These are phyloP conservation scores for Komagataella kurtzmanii DNA, from an alignment of 805 yeast genomes.

Conservation along the genomic window DNA sequence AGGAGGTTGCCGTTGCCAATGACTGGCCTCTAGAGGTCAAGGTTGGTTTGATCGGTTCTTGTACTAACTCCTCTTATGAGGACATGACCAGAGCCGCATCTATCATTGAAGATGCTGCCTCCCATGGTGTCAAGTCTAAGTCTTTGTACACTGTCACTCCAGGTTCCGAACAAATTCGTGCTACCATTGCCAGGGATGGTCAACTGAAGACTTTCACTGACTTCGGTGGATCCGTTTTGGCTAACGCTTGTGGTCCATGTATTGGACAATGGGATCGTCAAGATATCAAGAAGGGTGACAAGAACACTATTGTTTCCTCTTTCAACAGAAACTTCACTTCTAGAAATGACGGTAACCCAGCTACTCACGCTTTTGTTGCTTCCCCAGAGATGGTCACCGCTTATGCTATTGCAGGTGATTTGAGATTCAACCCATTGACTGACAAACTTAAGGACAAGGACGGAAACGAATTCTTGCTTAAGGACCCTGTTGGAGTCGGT, in stretches of 20 bases:
- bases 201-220: slow-evolving; percentile 66
- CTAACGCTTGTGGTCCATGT: slow-evolving; percentile 99
- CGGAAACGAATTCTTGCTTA: slow-evolving; percentile 67
- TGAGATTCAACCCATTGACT: slow-evolving; percentile 81
- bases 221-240: slow-evolving; percentile 84
- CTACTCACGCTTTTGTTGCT: slow-evolving; percentile 95
- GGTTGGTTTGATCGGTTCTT: slow-evolving; percentile 95
- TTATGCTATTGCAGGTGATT: slow-evolving; percentile 88
- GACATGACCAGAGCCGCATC: slow-evolving; percentile 97
- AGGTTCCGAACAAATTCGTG: slow-evolving; percentile 96
- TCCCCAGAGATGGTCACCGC: slow-evolving; percentile 98
- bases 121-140: slow-evolving; percentile 81
- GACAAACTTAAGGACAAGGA: slow-evolving; percentile 64
- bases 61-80: slow-evolving; percentile 97
- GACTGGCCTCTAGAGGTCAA: slow-evolving; percentile 80
- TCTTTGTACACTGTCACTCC: slow-evolving; percentile 92
- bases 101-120: slow-evolving; percentile 74
- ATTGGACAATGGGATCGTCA: slow-evolving; percentile 98
- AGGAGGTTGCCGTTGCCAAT: slow-evolving; percentile 52
- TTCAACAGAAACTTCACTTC: slow-evolving; percentile 97
- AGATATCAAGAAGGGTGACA: slow-evolving; percentile 49
- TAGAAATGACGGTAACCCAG: slow-evolving; percentile 96
- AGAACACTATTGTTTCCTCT: slow-evolving; percentile 88
- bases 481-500: slow-evolving; percentile 75
- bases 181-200: slow-evolving; percentile 94